phyloP scores from a whole-genome alignment of 2,329 filamentous ascomycete genomes.

The Blumeria graminis region DNA sequence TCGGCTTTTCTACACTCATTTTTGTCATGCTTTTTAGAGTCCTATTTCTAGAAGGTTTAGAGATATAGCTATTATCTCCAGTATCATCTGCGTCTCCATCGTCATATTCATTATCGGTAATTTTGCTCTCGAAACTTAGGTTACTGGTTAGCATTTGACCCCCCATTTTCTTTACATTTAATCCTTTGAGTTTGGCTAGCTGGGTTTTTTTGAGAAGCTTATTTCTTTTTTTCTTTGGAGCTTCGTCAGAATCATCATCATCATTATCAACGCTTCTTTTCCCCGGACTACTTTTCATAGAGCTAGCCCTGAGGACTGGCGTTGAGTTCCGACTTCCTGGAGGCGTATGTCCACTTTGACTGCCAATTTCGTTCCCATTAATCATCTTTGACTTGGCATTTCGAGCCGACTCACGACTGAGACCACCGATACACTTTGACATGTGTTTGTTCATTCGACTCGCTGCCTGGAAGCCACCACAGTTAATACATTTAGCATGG shows the following conservation, averaged over 20 bases:
- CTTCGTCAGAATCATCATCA: constrained; percentile 12
- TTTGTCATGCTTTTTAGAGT: background rate
- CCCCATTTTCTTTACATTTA: constrained; percentile 5
- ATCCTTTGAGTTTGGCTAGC: constrained; percentile 7
- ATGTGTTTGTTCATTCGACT: constrained; percentile 43
- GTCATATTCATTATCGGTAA: constrained; percentile 4
- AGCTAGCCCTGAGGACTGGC: constrained; percentile 20
- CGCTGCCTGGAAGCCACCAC: constrained; percentile 39
- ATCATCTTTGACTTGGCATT: constrained; percentile 39
- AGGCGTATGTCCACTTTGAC: constrained; percentile 30
- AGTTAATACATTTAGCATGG: constrained; percentile 41
- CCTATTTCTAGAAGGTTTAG: background rate
- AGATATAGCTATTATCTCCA: constrained; percentile 11
- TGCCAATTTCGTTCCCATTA: constrained; percentile 24
- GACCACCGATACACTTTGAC: constrained; percentile 42
- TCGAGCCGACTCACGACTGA: constrained; percentile 35
- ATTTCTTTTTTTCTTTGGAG: constrained; percentile 13
- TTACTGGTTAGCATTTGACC: constrained; percentile 5
- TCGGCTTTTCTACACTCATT: background rate
- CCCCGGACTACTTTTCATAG: constrained; percentile 9
- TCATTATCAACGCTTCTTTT: constrained; percentile 14
- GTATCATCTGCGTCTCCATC: constrained; percentile 11
- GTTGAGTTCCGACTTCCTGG: constrained; percentile 39
- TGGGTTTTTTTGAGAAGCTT: constrained; percentile 11
- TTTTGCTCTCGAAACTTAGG: constrained; percentile 7